Conservation (phyloP, 176 grass and related monocot genomes). For the Oryza glumipatula region DNA sequence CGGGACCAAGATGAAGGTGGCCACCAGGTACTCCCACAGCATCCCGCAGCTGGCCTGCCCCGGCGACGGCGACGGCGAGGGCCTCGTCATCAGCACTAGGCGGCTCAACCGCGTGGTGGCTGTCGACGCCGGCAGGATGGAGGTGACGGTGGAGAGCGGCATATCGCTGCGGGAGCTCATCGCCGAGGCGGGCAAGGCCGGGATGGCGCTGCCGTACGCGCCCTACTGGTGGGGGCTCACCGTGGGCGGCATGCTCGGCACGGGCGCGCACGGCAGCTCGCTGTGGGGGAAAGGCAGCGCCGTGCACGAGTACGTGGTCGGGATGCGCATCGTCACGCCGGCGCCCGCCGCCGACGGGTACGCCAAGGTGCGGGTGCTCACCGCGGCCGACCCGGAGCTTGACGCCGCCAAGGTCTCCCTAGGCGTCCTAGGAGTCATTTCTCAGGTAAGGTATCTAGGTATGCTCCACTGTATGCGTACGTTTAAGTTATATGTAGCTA, state of each 20-base stretch:
- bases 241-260: conserved; percentile 71
- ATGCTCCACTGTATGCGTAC: no score
- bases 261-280: conserved; percentile 86
- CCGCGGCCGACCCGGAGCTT: conserved; percentile 47
- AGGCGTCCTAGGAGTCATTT: conserved; percentile 77
- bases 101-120: conserved; percentile 47
- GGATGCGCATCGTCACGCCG: conserved; percentile 66
- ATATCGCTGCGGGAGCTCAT: conserved; percentile 51
- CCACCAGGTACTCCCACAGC: conserved; percentile 68
- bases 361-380: conserved; percentile 55
- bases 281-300: conserved; percentile 72
- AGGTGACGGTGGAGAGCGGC: conserved; percentile 63
- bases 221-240: conserved; percentile 85
- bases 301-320: conserved; percentile 84
- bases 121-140: conserved; percentile 14
- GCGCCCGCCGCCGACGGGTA: conserved; percentile 50
- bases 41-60: conserved; percentile 71
- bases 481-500: no score
- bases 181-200: conserved; percentile 36
- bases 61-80: conserved; percentile 35
- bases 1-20: conserved; percentile 61
- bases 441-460: conserved; percentile 49
- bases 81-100: conserved; percentile 61
- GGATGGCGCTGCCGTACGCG: conserved; percentile 61
- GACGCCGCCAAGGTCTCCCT: conserved; percentile 84